Conservation (phyloP, 2,329 filamentous ascomycete genomes). For the Thelonectria discophora region DNA sequence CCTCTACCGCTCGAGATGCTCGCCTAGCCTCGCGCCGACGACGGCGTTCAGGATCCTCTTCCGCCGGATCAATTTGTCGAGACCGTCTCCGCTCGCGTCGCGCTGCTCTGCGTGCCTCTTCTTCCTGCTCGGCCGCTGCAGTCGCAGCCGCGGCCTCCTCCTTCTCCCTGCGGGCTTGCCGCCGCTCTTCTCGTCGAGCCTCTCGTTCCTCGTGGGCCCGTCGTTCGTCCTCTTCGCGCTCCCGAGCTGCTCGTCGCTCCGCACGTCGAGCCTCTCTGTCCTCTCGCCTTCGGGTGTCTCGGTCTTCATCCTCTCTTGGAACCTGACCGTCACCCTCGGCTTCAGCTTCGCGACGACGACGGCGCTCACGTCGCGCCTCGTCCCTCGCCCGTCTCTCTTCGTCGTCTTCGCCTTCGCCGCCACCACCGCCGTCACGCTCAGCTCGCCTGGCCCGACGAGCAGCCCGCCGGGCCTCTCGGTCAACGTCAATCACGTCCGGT, state of each 20-base stretch:
- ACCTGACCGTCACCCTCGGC: slow-evolving; percentile 42
- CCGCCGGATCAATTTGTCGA: slow-evolving; percentile 53
- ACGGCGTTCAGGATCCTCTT: slow-evolving; percentile 65
- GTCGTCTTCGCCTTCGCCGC: slow-evolving; percentile 48
- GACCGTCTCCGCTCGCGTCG: slow-evolving; percentile 61
- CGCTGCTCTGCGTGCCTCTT: slow-evolving; percentile 55
- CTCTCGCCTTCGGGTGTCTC: slow-evolving; percentile 52
- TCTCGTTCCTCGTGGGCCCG: slow-evolving; percentile 61
- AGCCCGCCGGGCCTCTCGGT: slow-evolving; percentile 68
- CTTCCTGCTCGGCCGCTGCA: slow-evolving; percentile 54
- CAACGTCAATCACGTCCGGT: slow-evolving; percentile 59
- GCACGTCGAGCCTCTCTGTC: slow-evolving; percentile 64
- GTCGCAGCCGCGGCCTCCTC: slow-evolving; percentile 53
- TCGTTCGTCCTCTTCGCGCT: slow-evolving; percentile 38
- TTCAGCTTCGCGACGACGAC: slow-evolving; percentile 59
- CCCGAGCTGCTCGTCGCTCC: slow-evolving; percentile 58
- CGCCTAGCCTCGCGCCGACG: slow-evolving; percentile 63
- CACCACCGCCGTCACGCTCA: slow-evolving; percentile 55
- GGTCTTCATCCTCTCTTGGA: slow-evolving; percentile 41
- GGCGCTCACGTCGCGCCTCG: slow-evolving; percentile 64
- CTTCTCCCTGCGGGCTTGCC: slow-evolving; percentile 58
- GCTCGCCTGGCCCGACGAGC: slow-evolving; percentile 68
- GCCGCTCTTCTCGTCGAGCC: slow-evolving; percentile 59
- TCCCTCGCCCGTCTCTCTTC: slow-evolving; percentile 66
- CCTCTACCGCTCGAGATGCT: slow-evolving; percentile 53